phyloP scores from a whole-genome alignment of 495 filamentous ascomycete genomes.

The Acidiella bohemica region DNA sequence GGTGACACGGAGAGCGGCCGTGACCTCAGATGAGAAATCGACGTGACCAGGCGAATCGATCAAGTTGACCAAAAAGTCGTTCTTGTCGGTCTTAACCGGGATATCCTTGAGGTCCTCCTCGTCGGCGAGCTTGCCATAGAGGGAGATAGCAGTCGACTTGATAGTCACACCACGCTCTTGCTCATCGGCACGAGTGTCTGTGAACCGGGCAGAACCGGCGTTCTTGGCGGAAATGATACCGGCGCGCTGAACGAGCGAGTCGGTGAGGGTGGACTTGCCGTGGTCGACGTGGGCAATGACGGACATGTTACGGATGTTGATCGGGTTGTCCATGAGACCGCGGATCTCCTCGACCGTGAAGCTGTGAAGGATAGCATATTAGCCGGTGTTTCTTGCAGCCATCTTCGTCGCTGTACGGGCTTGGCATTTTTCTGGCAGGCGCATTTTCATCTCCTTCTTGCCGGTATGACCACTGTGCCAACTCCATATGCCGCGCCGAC shows the following conservation, averaged over 20 bases:
- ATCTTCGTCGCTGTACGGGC: neutral
- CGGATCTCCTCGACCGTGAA: conserved; percentile 99
- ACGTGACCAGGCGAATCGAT: conserved; percentile 99
- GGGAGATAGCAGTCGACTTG: conserved; percentile 99
- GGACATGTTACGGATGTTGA: conserved; percentile 99
- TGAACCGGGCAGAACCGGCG: conserved; percentile 88
- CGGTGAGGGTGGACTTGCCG: conserved; percentile 98
- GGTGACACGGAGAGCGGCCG: conserved; percentile 97
- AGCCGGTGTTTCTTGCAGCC: conserved; percentile 1
- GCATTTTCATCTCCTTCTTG: neutral
- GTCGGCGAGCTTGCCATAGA: conserved; percentile 74
- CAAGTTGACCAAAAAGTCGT: conserved; percentile 99
- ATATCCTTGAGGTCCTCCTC: conserved; percentile 92
- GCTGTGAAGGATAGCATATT: conserved; percentile 39
- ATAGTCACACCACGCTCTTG: conserved; percentile 99
- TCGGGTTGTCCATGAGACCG: conserved; percentile 88
- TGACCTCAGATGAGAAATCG: conserved; percentile 99
- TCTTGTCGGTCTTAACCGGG: conserved; percentile 71
- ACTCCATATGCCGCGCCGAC: too few relatives aligned
- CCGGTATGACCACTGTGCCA: too few relatives aligned
- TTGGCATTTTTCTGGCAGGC: neutral
- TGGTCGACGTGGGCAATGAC: conserved; percentile 99
- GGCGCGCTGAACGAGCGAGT: conserved; percentile 96
- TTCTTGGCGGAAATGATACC: conserved; percentile 99
- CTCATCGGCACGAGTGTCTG: conserved; percentile 93